Evolutionary conservation across 495 filamentous ascomycete genomes (phyloP).

Genomic region (Cryomyces antarcticus): DNA sequence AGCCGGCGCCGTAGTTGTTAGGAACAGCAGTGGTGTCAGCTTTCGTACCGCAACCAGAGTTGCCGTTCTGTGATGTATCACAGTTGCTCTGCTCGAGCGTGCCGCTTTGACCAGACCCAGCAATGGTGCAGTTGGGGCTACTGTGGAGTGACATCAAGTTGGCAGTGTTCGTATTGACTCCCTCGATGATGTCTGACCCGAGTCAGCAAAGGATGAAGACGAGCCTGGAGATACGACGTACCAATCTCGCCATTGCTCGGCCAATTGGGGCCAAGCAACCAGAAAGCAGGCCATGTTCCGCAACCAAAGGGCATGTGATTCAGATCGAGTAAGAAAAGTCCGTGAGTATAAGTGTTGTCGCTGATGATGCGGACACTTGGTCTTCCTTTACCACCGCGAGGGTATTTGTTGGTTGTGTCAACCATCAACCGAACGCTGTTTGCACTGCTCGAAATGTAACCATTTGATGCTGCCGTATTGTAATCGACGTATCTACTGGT

Average conservation of each 20-base stretch:
- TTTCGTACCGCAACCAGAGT: slow-evolving; percentile 6
- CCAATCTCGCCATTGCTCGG: slow-evolving; percentile 56
- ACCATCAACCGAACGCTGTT: slow-evolving; percentile 12
- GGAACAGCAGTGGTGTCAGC: slow-evolving; percentile 16
- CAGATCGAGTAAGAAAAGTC: slow-evolving; percentile 18
- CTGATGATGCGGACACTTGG: slow-evolving; percentile 14
- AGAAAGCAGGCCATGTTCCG: slow-evolving; percentile 24
- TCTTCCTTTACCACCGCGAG: slow-evolving; percentile 10
- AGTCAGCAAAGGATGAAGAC: too few relatives aligned
- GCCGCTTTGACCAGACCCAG: slow-evolving; percentile 27
- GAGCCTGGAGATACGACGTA: neutral
- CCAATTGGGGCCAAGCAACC: slow-evolving; percentile 60
- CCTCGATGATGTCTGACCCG: slow-evolving; percentile 61
- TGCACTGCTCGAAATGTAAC: slow-evolving; percentile 9
- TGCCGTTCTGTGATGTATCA: neutral
- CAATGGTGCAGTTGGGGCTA: slow-evolving; percentile 36
- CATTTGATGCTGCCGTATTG: slow-evolving; percentile 6
- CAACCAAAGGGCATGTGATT: slow-evolving; percentile 19
- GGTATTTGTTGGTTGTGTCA: slow-evolving; percentile 11
- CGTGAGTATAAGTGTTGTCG: slow-evolving; percentile 14
- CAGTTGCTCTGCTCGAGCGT: slow-evolving; percentile 32
- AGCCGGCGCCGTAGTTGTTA: slow-evolving; percentile 35
- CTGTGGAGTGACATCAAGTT: slow-evolving; percentile 68
- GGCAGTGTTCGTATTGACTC: slow-evolving; percentile 44
- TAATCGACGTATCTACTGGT: slow-evolving; percentile 4